Percentiles rank a stretch among this genome's conserved stretches.
Conservation (phyloP, 202 grass and related monocot species). For the Schoenoplectus tabernaemontani region DNA sequence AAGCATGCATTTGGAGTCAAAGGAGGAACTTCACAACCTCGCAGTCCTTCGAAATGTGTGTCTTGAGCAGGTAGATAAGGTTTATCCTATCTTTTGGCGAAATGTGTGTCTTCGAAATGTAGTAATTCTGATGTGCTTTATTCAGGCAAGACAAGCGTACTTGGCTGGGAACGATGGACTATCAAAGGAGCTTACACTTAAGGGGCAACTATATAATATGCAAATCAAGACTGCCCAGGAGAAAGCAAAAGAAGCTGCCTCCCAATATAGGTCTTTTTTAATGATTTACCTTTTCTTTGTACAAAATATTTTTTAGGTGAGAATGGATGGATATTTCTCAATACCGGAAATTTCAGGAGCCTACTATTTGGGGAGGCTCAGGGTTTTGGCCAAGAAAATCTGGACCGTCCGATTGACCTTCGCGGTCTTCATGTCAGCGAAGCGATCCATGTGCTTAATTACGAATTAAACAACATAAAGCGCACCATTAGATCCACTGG, state of each 20-base stretch:
- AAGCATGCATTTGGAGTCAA: slow-evolving; percentile 62
- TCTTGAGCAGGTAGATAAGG: slow-evolving; percentile 72
- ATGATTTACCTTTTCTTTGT: not conserved
- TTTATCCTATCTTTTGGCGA: slow-evolving; percentile 5
- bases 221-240: slow-evolving; percentile 80
- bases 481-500: slow-evolving; percentile 54
- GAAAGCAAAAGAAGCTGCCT: slow-evolving; percentile 65
- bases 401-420: slow-evolving; percentile 65
- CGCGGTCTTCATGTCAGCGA: slow-evolving; percentile 54
- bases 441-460: slow-evolving; percentile 70
- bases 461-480: slow-evolving; percentile 56
- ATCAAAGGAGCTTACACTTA: slow-evolving; percentile 62
- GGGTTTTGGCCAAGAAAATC: slow-evolving; percentile 49
- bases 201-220: slow-evolving; percentile 65
- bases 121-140: slow-evolving; percentile 9
- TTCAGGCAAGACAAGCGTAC: slow-evolving; percentile 61
- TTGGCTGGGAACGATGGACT: slow-evolving; percentile 50
- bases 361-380: slow-evolving; percentile 44
- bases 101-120: no score
- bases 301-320: not conserved
- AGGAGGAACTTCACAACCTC: slow-evolving; percentile 65
- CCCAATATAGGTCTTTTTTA: slow-evolving; percentile 24
- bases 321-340: slow-evolving; percentile 14
- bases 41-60: slow-evolving; percentile 53
- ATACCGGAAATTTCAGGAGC: slow-evolving; percentile 27